Base-by-base conservation (phyloP, 495 filamentous ascomycete species). In the Neurospora sp. region DNA sequence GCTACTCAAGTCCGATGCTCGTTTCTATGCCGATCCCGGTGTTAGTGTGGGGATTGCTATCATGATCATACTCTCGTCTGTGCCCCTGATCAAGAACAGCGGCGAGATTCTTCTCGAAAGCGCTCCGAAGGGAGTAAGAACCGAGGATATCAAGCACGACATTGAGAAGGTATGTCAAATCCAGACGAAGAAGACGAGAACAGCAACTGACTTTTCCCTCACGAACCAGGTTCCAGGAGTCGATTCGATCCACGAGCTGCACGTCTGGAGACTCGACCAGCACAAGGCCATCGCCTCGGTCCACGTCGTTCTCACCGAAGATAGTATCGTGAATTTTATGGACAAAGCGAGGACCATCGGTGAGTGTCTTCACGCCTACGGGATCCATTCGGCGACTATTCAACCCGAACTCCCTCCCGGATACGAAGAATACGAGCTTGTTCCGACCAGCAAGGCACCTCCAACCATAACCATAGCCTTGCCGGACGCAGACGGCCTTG, bases 241-340 rank as follows among this genome's bases (percentile, higher is more conserved):
- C 70, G 83, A 91, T 69, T 90, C 90, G 39, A 92, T 94, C 48
- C 95, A 98, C 81, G 94, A 98, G 77, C 84, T 98, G 20, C 95
- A 98, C 78, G 92, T 97, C 70, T 98, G 95, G 95, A 92, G 94
- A 71, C 87, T 98, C 31, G 92, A 90, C 72, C 93, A 97, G 79
- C 90, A 91, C n/a, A 97, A 97, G 81, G 84, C 92, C 70, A 89
- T 98, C 20, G 94, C 94, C 5, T 92, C 91, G 0, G 88, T 95
- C 1, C 95, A 98, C 79, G 89, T 98, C 20, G 89, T 96, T 70
- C 90, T 97, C 18, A 90, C 90, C 41, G 84, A 85, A 69, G 80
- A 81, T 62, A 78, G 84, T 35, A 77, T 88, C 72, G 85, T 87
- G 71, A 83, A 90, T 31, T 98, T 97, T 80, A 96, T 96, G 92